phyloP scores from a whole-genome alignment of 2,329 filamentous ascomycete genomes.

The Magnaporthiopsis incrustans region DNA sequence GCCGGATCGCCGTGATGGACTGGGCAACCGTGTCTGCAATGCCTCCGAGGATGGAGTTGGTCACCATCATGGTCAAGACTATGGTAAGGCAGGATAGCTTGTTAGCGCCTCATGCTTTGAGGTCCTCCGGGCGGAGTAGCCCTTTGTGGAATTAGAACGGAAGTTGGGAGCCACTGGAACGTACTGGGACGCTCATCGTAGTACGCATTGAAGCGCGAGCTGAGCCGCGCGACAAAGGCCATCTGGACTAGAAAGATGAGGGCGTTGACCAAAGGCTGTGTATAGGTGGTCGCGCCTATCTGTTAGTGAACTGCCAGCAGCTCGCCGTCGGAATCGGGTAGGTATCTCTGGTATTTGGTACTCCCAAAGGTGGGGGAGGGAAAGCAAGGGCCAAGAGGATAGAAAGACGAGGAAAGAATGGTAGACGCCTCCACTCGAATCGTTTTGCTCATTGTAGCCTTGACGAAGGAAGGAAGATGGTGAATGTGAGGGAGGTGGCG shows the following conservation, averaged over 20 bases:
- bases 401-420: not conserved
- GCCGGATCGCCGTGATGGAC: conserved; percentile 74
- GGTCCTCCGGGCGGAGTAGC: not conserved
- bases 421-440: not conserved
- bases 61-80: conserved; percentile 98
- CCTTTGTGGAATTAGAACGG: not conserved
- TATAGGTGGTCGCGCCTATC: not conserved
- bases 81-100: conserved; percentile 10
- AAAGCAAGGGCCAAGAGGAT: not conserved
- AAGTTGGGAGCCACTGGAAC: conserved; percentile 17
- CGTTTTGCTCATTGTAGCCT: not conserved
- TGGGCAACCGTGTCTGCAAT: conserved; percentile 96
- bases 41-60: conserved; percentile 90
- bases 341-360: not conserved
- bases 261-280: conserved; percentile 77
- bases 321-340: not conserved
- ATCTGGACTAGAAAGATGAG: conserved; percentile 84
- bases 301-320: not conserved
- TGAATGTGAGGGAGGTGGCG: not conserved
- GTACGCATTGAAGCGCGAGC: conserved; percentile 84
- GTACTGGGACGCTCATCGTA: conserved; percentile 82
- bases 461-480: not conserved
- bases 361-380: not conserved
- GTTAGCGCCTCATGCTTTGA: not conserved
- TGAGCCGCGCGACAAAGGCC: conserved; percentile 72